phyloP scores from a whole-genome alignment of 148 eudicot species.

The Simmondsia chinensis region DNA sequence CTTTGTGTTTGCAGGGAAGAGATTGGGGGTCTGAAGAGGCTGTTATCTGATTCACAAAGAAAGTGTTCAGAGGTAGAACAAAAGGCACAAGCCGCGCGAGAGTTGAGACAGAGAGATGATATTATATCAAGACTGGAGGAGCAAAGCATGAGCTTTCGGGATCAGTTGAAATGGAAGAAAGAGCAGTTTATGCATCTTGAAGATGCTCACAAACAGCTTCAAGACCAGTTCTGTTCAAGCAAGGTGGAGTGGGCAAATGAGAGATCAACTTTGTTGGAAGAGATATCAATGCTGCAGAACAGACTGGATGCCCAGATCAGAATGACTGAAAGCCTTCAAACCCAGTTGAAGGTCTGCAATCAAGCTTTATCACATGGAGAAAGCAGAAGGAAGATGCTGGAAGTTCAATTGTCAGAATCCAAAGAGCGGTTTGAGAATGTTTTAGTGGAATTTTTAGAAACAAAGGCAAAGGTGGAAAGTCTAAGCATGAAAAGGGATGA shows the following conservation, averaged over 20 bases:
- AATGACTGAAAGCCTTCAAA: slow-evolving; percentile 41
- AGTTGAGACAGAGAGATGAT: slow-evolving; percentile 40
- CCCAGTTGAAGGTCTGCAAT: slow-evolving; percentile 47
- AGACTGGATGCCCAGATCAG: slow-evolving; percentile 53
- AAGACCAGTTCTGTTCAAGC: slow-evolving; percentile 36
- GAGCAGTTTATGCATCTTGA: slow-evolving; percentile 79
- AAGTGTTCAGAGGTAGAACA: slow-evolving; percentile 40
- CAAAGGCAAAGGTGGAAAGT: slow-evolving; percentile 39
- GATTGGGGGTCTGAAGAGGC: slow-evolving; percentile 36
- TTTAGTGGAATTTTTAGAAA: slow-evolving; percentile 38
- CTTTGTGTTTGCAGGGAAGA: slow-evolving; percentile 31
- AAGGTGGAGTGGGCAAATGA: slow-evolving; percentile 52
- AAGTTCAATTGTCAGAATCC: slow-evolving; percentile 48
- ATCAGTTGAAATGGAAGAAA: slow-evolving; percentile 66
- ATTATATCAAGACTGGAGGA: slow-evolving; percentile 47
- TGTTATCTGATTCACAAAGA: slow-evolving; percentile 28
- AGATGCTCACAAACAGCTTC: slow-evolving; percentile 59
- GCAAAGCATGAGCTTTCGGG: slow-evolving; percentile 32
- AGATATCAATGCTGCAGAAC: slow-evolving; percentile 38
- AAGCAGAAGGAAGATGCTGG: slow-evolving; percentile 56
- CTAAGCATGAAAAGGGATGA: slow-evolving; percentile 45
- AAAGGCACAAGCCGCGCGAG: slow-evolving; percentile 27
- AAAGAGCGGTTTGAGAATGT: slow-evolving; percentile 46
- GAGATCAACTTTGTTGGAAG: slow-evolving; percentile 41
- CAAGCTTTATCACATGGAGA: slow-evolving; percentile 68